A percentile compares a stretch with the other conserved stretches of the same genome.
phyloP scores from a whole-genome alignment of 108 stramenopile genomes.

The Pseudonitzschia multiseries region DNA sequence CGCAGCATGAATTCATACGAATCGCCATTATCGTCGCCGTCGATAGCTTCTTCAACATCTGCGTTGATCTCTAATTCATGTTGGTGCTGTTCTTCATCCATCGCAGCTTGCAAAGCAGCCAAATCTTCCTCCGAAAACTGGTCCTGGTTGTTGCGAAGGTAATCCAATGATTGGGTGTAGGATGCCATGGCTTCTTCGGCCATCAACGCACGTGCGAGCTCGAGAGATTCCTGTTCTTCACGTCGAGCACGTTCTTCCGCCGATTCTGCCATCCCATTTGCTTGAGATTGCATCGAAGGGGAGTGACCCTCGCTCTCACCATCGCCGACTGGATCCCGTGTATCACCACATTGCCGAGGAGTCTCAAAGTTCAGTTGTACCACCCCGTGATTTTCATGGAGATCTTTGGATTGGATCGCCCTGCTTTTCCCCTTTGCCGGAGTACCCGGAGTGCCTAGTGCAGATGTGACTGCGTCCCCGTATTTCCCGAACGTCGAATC shows the following conservation, averaged over 20 bases:
- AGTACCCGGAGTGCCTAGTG: neutral
- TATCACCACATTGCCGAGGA: neutral
- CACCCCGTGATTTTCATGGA: neutral
- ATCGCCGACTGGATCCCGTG: neutral
- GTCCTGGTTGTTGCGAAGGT: conserved; percentile 59
- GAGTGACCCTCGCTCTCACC: neutral
- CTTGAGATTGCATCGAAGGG: neutral
- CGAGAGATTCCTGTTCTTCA: conserved; percentile 79
- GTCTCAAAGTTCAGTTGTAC: conserved; percentile 1
- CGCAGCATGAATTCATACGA: conserved; percentile 73
- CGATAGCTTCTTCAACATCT: conserved; percentile 29
- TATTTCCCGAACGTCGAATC: conserved; percentile 5
- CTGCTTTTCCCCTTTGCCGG: neutral
- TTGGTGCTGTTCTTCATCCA: conserved; percentile 72
- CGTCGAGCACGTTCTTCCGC: conserved; percentile 56
- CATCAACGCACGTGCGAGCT: conserved; percentile 83
- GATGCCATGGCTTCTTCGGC: conserved; percentile 89
- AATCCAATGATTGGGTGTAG: conserved; percentile 57
- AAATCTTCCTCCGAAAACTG: conserved; percentile 79
- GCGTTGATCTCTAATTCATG: conserved; percentile 23
- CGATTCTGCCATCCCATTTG: neutral
- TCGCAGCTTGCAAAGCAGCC: conserved; percentile 70
- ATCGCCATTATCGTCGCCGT: conserved; percentile 36
- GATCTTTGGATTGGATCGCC: neutral
- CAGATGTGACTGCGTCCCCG: neutral